A percentile compares a stretch with the other conserved stretches of the same genome.
These are phyloP conservation scores for Clitopilus hobsonii DNA, from an alignment of 768 basidiomycete species.

Conservation along the genomic window DNA sequence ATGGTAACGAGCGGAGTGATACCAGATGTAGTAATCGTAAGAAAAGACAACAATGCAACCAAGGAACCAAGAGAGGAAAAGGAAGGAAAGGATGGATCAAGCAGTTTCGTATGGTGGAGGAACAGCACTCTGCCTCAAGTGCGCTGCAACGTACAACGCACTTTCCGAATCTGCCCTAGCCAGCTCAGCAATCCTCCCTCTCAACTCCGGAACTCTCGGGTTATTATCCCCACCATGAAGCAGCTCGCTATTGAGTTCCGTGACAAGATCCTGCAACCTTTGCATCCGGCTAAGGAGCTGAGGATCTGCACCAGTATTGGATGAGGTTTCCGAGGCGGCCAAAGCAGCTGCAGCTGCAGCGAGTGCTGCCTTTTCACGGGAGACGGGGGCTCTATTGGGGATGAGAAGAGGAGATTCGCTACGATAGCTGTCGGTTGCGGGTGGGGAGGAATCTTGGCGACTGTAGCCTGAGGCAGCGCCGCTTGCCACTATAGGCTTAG, in stretches of 20 bases:
- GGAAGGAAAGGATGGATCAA: background rate
- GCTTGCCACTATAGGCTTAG: too few relatives aligned
- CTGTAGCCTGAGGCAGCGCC: background rate
- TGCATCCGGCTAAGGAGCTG: background rate
- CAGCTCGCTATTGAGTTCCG: background rate
- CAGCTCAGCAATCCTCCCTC: background rate
- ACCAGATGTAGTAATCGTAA: background rate
- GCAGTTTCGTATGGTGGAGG: background rate
- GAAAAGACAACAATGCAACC: too few relatives aligned
- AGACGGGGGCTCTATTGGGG: background rate
- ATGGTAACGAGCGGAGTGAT: background rate
- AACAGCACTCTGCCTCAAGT: background rate
- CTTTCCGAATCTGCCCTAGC: background rate
- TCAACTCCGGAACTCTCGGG: background rate
- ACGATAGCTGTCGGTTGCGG: background rate
- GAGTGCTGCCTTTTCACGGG: background rate
- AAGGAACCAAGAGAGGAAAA: too few relatives aligned
- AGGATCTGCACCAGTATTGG: background rate
- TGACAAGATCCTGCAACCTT: background rate
- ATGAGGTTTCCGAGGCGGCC: background rate
- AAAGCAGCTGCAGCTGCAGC: background rate
- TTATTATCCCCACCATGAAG: background rate
- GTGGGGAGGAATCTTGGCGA: background rate
- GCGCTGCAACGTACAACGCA: background rate
- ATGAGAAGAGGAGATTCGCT: background rate